Percentiles rank a stretch among this genome's conserved stretches.
These are phyloP conservation scores for Symbiodinium pilosum DNA, from an alignment of 73 alveolate species.

Conservation along the genomic window DNA sequence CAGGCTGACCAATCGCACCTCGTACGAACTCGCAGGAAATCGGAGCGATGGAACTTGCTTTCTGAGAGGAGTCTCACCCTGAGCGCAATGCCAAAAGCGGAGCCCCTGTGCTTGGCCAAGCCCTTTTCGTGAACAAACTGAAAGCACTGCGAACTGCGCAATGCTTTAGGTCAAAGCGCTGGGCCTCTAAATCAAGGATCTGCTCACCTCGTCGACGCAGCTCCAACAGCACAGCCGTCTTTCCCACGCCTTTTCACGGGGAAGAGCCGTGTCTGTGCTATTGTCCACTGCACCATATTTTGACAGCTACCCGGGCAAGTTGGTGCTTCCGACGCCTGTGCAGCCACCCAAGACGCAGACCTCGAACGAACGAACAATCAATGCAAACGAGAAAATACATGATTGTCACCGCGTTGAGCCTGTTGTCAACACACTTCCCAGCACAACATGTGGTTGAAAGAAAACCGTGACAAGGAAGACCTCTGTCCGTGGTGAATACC, in stretches of 20 bases:
- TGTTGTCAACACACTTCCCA: too few relatives aligned
- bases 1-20: constrained; percentile 36
- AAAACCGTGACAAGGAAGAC: too few relatives aligned
- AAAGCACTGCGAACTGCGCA: too few relatives aligned
- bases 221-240: constrained; percentile 69
- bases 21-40: not conserved
- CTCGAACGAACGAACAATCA: not conserved
- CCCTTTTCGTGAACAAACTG: not conserved
- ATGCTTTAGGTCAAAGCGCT: not conserved
- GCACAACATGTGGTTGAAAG: too few relatives aligned
- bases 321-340: constrained; percentile 52
- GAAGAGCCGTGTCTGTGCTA: not conserved
- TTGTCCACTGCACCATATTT: not conserved
- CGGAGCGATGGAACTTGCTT: not conserved
- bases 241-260: too few relatives aligned
- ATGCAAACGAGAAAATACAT: not conserved
- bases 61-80: not conserved
- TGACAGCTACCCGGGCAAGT: not conserved
- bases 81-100: constrained; percentile 38
- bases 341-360: constrained; percentile 69
- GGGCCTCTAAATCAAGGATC: constrained; percentile 64
- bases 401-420: too few relatives aligned
- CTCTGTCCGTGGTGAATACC: too few relatives aligned
- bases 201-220: constrained; percentile 46
- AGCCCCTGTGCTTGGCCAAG: constrained; percentile 78